A percentile compares a stretch with the other conserved stretches of the same genome.
Evolutionary conservation across 177 flowering plant species (phyloP).

Genomic region (Vitis hybrid): DNA sequence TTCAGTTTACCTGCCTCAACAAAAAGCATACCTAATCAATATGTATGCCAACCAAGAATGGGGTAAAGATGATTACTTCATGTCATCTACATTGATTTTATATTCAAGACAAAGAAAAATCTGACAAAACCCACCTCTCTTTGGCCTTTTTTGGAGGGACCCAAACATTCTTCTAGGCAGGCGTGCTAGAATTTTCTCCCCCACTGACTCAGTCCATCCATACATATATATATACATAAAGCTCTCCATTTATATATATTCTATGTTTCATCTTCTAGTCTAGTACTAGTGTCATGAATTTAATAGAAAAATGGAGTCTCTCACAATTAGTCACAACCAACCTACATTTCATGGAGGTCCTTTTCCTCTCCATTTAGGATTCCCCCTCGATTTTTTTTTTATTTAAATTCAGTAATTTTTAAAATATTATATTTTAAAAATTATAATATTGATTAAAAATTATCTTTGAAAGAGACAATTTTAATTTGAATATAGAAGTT

Average conservation of each 20-base stretch:
- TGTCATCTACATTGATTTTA: constrained; percentile 5
- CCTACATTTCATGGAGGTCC: neutral
- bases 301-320: no score
- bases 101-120: constrained; percentile 12
- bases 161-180: constrained; percentile 39
- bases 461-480: no score
- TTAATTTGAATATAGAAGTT: neutral
- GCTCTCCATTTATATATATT: no score
- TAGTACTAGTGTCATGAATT: no score
- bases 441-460: neutral
- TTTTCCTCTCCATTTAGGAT: neutral
- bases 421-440: no score
- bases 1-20: constrained; percentile 29
- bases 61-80: neutral
- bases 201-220: constrained; percentile 4
- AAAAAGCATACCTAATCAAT: constrained; percentile 25
- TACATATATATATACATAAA: no score
- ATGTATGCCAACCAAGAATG: neutral
- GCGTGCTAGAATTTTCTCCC: constrained; percentile 23
- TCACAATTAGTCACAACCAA: neutral
- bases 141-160: constrained; percentile 16
- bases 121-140: constrained; percentile 26
- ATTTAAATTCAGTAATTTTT: neutral
- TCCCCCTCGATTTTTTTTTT: neutral
- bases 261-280: no score